phyloP scores from a whole-genome alignment of 2,329 filamentous ascomycete species.

The Clonostachys solani region DNA sequence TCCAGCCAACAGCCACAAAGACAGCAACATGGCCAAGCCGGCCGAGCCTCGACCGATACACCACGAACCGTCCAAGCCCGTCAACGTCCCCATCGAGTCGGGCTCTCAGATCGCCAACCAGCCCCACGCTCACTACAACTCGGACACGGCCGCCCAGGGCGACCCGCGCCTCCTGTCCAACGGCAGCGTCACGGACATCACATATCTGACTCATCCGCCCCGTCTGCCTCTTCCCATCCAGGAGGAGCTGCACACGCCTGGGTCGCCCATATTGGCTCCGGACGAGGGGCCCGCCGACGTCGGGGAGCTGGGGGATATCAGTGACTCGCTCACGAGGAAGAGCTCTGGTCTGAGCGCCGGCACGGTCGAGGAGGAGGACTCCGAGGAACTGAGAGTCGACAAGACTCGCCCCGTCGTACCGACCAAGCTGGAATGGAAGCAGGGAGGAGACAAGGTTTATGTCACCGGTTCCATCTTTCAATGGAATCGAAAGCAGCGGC shows the following conservation, averaged over 20 bases:
- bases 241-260: constrained; percentile 83
- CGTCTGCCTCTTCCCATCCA: constrained; percentile 90
- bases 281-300: constrained; percentile 55
- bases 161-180: constrained; percentile 42
- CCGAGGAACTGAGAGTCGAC: constrained; percentile 72
- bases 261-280: constrained; percentile 80
- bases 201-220: constrained; percentile 67
- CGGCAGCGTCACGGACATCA: constrained; percentile 57
- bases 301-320: constrained; percentile 41
- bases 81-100: constrained; percentile 48
- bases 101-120: constrained; percentile 26
- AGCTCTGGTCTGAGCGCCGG: constrained; percentile 53
- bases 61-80: constrained; percentile 46
- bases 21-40: constrained; percentile 4
- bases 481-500: constrained; percentile 90
- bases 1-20: constrained; percentile 10
- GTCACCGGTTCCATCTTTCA: constrained; percentile 97
- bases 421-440: constrained; percentile 80
- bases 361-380: constrained; percentile 71
- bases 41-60: constrained; percentile 13
- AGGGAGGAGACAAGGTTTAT: constrained; percentile 83
- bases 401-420: constrained; percentile 76
- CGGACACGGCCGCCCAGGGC: constrained; percentile 15
- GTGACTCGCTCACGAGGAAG: constrained; percentile 44
- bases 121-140: constrained; percentile 18